Percentiles rank a stretch among this genome's conserved stretches.
Conservation (phyloP, 192 early-diverging fungal species). For the Podochytrium sp. region DNA sequence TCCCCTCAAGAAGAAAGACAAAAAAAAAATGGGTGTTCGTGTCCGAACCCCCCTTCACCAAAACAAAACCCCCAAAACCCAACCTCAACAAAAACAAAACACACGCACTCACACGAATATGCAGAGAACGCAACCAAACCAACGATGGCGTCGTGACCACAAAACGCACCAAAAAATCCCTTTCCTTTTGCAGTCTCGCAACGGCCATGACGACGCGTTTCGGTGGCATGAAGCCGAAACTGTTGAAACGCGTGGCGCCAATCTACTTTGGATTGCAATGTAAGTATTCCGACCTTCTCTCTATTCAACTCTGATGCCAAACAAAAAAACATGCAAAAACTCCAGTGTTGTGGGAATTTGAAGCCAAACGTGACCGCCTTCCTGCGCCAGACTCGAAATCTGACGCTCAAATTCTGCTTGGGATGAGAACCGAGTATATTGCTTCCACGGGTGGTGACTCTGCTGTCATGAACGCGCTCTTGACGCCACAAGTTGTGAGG, state of each 20-base stretch:
- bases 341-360: constrained; percentile 46
- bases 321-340: too few relatives aligned
- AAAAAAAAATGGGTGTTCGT: too few relatives aligned
- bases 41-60: too few relatives aligned
- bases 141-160: constrained; percentile 34
- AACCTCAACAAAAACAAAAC: too few relatives aligned
- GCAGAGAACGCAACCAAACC: constrained; percentile 28
- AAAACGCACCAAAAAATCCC: constrained; percentile 44
- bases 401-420: constrained; percentile 46
- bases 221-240: constrained; percentile 10
- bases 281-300: not conserved
- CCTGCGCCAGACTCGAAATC: constrained; percentile 23
- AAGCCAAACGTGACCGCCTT: constrained; percentile 22
- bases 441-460: not conserved
- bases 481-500: constrained; percentile 4
- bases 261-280: constrained; percentile 39
- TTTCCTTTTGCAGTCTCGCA: constrained; percentile 39
- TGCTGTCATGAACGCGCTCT: not conserved
- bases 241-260: constrained; percentile 34
- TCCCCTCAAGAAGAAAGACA: too few relatives aligned
- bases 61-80: too few relatives aligned
- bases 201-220: not conserved
- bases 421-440: not conserved
- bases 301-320: not conserved
- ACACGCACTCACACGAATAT: too few relatives aligned